These are phyloP conservation scores for Castanea crenata DNA, from an alignment of 306 rosid species.

Conservation along the genomic window DNA sequence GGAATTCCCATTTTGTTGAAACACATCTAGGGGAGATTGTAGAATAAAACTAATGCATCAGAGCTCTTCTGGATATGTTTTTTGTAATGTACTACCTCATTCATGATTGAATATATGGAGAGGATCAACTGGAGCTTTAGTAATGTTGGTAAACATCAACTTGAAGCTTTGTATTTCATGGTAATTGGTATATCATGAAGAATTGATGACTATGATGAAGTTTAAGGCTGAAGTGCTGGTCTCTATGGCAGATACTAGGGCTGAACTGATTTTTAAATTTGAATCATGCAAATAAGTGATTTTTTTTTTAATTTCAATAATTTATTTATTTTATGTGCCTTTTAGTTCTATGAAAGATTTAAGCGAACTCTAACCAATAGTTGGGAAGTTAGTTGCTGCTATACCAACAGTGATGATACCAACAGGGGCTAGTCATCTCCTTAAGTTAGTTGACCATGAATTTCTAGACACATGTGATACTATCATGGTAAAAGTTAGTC, in stretches of 20 bases:
- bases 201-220: not conserved
- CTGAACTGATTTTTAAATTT: not conserved
- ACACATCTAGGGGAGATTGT: constrained; percentile 39
- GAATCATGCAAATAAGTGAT: not conserved
- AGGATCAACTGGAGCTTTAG: not conserved
- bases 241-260: not conserved
- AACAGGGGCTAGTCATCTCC: no score
- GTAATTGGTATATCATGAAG: constrained; percentile 9
- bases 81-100: constrained; percentile 23
- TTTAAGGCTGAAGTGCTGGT: not conserved
- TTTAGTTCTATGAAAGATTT: not conserved
- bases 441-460: no score
- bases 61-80: constrained; percentile 3
- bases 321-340: no score
- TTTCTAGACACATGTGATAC: no score
- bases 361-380: not conserved
- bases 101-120: constrained; percentile 13
- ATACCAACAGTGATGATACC: no score
- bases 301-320: not conserved
- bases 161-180: not conserved
- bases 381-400: no score
- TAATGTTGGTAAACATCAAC: not conserved
- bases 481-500: no score
- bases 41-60: constrained; percentile 27
- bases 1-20: constrained; percentile 28